phyloP scores from a whole-genome alignment of 495 filamentous ascomycete species.

The Pyrenula aspistea region DNA sequence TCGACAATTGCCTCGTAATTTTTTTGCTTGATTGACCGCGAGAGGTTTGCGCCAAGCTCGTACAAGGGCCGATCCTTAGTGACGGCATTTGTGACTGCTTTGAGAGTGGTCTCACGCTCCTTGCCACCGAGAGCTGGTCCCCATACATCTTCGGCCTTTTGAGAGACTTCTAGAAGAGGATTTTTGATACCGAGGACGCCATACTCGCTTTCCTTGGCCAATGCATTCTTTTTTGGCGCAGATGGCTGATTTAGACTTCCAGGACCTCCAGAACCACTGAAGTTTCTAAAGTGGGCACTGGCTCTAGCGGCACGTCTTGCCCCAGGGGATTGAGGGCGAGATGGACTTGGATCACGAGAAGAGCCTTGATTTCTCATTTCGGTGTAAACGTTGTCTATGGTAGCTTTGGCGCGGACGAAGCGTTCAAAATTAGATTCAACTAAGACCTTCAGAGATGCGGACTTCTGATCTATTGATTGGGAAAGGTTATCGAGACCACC shows the following conservation, averaged over 20 bases:
- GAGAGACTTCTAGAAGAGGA: constrained; percentile 74
- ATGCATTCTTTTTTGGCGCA: constrained; percentile 64
- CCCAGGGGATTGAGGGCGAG: constrained; percentile 34
- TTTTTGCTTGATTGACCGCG: constrained; percentile 75
- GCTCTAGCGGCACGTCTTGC: constrained; percentile 51
- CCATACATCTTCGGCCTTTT: constrained; percentile 94
- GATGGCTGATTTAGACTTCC: constrained; percentile 16
- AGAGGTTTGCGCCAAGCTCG: constrained; percentile 63
- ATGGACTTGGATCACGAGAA: constrained; percentile 36
- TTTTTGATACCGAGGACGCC: constrained; percentile 81
- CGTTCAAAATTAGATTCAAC: constrained; percentile 97
- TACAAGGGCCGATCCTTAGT: constrained; percentile 71
- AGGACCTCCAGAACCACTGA: constrained; percentile 32
- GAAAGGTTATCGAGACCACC: constrained; percentile 73
- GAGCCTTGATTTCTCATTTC: constrained; percentile 88
- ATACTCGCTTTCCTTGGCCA: constrained; percentile 89
- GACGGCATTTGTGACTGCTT: constrained; percentile 57
- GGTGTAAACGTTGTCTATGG: constrained; percentile 94
- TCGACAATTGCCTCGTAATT: constrained; percentile 82
- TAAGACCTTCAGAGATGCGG: constrained; percentile 83
- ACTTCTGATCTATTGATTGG: constrained; percentile 90
- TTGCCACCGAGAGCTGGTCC: constrained; percentile 83
- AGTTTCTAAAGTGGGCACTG: constrained; percentile 47
- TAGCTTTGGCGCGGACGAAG: constrained; percentile 90
- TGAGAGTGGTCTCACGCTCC: constrained; percentile 81